Percentiles rank a stretch among this genome's conserved stretches.
These are phyloP conservation scores for Globomyces sp. DNA, from an alignment of 371 early-diverging fungal species.

Conservation along the genomic window DNA sequence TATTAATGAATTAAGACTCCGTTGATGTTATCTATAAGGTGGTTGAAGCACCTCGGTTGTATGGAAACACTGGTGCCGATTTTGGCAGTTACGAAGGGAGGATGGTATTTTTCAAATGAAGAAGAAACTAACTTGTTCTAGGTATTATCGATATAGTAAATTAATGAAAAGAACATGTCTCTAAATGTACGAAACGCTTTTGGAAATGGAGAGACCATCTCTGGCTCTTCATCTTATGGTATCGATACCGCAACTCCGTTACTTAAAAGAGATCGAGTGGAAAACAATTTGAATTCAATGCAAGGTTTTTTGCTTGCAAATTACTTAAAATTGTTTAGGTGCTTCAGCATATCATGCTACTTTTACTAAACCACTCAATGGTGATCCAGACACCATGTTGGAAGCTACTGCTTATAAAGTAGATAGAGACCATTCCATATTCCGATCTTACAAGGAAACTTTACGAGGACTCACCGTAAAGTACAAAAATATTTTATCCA, in stretches of 20 bases:
- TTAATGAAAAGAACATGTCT: constrained; percentile 41
- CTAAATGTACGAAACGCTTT: constrained; percentile 71
- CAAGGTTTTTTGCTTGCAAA: neutral
- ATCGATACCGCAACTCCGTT: constrained; percentile 33
- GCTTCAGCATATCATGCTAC: constrained; percentile 14
- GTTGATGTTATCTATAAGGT: constrained; percentile 70
- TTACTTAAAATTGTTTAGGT: neutral
- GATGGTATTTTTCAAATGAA: constrained; percentile 50
- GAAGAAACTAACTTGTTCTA: no score
- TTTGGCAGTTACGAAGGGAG: constrained; percentile 80
- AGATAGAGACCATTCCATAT: constrained; percentile 32
- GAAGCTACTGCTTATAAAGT: constrained; percentile 42
- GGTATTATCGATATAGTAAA: no score
- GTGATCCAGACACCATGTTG: constrained; percentile 42
- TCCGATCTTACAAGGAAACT: constrained; percentile 46
- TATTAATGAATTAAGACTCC: constrained; percentile 28
- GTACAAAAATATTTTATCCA: constrained; percentile 22
- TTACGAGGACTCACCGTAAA: constrained; percentile 32
- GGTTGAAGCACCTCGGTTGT: constrained; percentile 66
- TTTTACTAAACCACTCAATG: constrained; percentile 41
- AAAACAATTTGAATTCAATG: constrained; percentile 46
- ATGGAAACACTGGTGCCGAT: constrained; percentile 77
- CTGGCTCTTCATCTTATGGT: constrained; percentile 60
- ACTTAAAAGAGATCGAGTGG: constrained; percentile 25
- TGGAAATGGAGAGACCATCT: constrained; percentile 80